Conservation (phyloP, 345 rosid species). For the Cardamine chenopodiifolia region DNA sequence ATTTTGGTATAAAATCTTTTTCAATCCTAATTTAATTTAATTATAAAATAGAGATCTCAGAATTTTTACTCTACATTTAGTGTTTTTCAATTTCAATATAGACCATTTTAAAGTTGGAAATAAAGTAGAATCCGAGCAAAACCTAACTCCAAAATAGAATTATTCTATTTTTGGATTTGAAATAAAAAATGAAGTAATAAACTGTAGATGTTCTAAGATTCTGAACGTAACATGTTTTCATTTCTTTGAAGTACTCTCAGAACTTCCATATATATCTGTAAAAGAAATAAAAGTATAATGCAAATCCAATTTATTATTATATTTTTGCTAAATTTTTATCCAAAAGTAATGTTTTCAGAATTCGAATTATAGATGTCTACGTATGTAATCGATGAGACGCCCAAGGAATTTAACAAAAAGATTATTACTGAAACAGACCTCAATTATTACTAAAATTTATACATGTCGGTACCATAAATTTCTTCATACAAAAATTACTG, state of each 20-base stretch:
- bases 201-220: not conserved
- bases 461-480: slow-evolving; percentile 5
- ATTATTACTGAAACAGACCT: slow-evolving; percentile 15
- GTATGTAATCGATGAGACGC: not conserved
- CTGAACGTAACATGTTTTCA: slow-evolving; percentile 7
- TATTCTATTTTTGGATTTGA: too few relatives aligned
- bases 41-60: too few relatives aligned
- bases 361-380: not conserved
- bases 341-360: not conserved
- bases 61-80: too few relatives aligned
- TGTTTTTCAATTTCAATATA: too few relatives aligned
- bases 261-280: not conserved
- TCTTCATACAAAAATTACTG: slow-evolving; percentile 30
- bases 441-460: slow-evolving; percentile 15
- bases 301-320: not conserved
- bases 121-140: not conserved
- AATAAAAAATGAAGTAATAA: not conserved
- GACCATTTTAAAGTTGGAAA: not conserved
- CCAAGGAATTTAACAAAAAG: slow-evolving; percentile 2
- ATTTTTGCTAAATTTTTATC: not conserved
- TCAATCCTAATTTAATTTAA: too few relatives aligned
- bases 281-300: too few relatives aligned
- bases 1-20: too few relatives aligned
- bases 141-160: not conserved
- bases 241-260: not conserved